Conservation (phyloP, 495 filamentous ascomycete genomes). For the Talaromyces ruber region DNA sequence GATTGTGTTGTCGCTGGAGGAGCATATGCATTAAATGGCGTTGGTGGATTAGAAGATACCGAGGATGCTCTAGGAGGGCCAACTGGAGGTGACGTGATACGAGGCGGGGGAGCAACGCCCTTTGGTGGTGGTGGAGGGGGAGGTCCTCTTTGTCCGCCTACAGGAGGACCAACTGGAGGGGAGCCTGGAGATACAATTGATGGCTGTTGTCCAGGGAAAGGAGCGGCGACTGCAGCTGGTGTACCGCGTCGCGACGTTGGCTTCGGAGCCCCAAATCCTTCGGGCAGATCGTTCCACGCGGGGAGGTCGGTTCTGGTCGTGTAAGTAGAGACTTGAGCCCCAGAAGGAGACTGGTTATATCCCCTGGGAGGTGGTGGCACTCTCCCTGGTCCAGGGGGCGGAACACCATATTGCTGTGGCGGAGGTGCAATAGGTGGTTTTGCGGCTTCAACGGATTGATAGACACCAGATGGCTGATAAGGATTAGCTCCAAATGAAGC, state of each 20-base stretch:
- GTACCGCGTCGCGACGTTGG: constrained; percentile 61
- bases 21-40: constrained; percentile 66
- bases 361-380: constrained; percentile 52
- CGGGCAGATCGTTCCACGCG: constrained; percentile 92
- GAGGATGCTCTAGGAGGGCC: constrained; percentile 31
- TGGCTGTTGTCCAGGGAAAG: constrained; percentile 60
- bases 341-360: constrained; percentile 50
- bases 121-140: constrained; percentile 45
- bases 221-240: constrained; percentile 54
- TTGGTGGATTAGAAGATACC: constrained; percentile 36
- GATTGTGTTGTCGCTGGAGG: constrained; percentile 44
- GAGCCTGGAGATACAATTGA: constrained; percentile 41
- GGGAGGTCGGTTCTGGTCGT: constrained; percentile 59
- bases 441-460: constrained; percentile 40
- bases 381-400: constrained; percentile 23
- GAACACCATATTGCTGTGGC: constrained; percentile 31
- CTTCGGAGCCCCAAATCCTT: constrained; percentile 61
- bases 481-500: constrained; percentile 36
- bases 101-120: constrained; percentile 41
- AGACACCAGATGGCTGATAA: constrained; percentile 31
- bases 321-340: constrained; percentile 47
- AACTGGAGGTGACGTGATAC: constrained; percentile 44
- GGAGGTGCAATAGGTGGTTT: constrained; percentile 19
- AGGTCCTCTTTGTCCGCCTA: constrained; percentile 35
- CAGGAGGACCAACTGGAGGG: constrained; percentile 21